Evolutionary conservation across 2,329 filamentous ascomycete species (phyloP).

Genomic region (Parasarocladium wereldwijsianum): DNA sequence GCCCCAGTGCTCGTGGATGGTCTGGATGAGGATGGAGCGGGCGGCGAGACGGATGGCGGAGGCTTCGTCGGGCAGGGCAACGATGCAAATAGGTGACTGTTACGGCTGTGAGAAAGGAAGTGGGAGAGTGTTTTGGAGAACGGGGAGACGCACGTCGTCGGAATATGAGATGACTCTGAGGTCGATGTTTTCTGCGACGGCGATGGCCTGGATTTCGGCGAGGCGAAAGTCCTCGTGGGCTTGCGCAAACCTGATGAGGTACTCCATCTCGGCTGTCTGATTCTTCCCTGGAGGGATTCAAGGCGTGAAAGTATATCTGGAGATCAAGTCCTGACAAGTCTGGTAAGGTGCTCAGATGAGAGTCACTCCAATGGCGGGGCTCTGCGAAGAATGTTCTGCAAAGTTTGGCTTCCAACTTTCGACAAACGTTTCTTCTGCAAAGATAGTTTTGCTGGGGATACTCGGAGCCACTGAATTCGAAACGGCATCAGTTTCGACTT

Average conservation of each 20-base stretch:
- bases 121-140: slow-evolving; percentile 3
- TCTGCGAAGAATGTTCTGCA: too few species aligned
- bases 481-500: too few species aligned
- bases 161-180: slow-evolving; percentile 64
- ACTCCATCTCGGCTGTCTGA: slow-evolving; percentile 58
- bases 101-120: slow-evolving; percentile 9
- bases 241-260: slow-evolving; percentile 80
- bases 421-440: too few species aligned
- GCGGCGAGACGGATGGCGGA: slow-evolving; percentile 53
- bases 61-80: slow-evolving; percentile 49
- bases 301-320: too few species aligned
- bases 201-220: slow-evolving; percentile 72
- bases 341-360: too few species aligned
- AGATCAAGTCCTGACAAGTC: too few species aligned
- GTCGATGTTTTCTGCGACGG: slow-evolving; percentile 49
- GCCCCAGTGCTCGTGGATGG: slow-evolving; percentile 85
- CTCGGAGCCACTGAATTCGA: too few species aligned
- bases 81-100: slow-evolving; percentile 76
- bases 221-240: slow-evolving; percentile 80
- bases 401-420: too few species aligned
- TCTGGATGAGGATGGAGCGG: slow-evolving; percentile 69
- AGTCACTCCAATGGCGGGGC: too few species aligned
- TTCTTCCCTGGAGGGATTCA: too few species aligned
- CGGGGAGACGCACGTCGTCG: slow-evolving; percentile 43
- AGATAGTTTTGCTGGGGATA: too few species aligned